Conservation (phyloP, 768 basidiomycete species). For the Hebeloma cylindrosporum region DNA sequence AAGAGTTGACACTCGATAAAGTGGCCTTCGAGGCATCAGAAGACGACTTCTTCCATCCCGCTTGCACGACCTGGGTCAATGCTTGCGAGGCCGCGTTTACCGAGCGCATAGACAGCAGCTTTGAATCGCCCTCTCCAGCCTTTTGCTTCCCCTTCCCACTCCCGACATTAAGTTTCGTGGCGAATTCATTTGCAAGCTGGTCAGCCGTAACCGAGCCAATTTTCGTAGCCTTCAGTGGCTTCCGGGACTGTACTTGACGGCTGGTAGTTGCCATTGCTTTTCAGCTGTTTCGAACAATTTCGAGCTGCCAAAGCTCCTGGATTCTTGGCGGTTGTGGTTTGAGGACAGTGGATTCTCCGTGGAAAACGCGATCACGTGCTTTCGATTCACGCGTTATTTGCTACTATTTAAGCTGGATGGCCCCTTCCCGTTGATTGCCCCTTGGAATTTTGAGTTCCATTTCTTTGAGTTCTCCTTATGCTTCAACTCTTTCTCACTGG, state of each 20-base stretch:
- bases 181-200: conserved; percentile 16
- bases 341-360: no score
- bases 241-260: conserved; percentile 8
- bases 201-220: conserved; percentile 8
- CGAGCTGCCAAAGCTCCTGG: no score
- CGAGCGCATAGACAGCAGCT: conserved; percentile 53
- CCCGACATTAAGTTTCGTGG: conserved; percentile 14
- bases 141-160: conserved; percentile 33
- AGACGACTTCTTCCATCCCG: conserved; percentile 57
- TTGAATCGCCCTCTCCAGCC: conserved; percentile 21
- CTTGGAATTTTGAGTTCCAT: no score
- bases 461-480: no score
- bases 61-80: conserved; percentile 50
- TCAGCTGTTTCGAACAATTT: no score
- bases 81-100: conserved; percentile 64
- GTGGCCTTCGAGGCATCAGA: conserved; percentile 27
- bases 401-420: not conserved
- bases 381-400: not conserved
- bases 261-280: conserved; percentile 11
- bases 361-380: not conserved
- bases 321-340: no score
- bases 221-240: conserved; percentile 16
- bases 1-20: conserved; percentile 32
- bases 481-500: no score
- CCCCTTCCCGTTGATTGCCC: no score